These are phyloP conservation scores for Geranium incanum DNA, from an alignment of 441 rosid species.

Conservation along the genomic window DNA sequence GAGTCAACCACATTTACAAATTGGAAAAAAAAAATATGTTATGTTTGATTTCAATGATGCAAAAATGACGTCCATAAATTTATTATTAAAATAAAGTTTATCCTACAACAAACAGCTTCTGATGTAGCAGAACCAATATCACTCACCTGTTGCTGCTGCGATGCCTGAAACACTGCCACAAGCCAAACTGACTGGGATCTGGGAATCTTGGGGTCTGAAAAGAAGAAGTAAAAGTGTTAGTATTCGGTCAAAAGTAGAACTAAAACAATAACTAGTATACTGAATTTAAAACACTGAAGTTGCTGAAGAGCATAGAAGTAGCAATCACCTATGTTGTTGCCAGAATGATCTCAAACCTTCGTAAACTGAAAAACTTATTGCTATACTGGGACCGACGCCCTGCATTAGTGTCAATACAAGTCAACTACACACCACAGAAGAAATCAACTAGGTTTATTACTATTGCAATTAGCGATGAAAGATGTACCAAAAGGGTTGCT, in stretches of 20 bases:
- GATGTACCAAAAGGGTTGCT: slow-evolving; percentile 67
- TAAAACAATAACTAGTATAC: not conserved
- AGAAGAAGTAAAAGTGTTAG: slow-evolving; percentile 6
- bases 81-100: not conserved
- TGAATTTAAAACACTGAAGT: not conserved
- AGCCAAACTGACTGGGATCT: slow-evolving; percentile 56
- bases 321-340: slow-evolving; percentile 58
- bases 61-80: not conserved
- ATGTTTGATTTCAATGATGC: not conserved
- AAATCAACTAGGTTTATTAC: slow-evolving; percentile 2
- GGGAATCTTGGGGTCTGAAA: slow-evolving; percentile 69
- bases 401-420: slow-evolving; percentile 24
- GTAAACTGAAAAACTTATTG: slow-evolving; percentile 79
- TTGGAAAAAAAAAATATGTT: not conserved
- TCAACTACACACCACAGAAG: slow-evolving; percentile 7
- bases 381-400: slow-evolving; percentile 93
- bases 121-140: slow-evolving; percentile 19
- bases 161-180: slow-evolving; percentile 94
- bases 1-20: not conserved
- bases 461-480: slow-evolving; percentile 7
- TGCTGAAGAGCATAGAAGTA: slow-evolving; percentile 11
- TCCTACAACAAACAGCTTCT: not conserved
- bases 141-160: slow-evolving; percentile 83
- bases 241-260: slow-evolving; percentile 8
- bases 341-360: slow-evolving; percentile 77